Base-by-base conservation (phyloP, 352 stramenopile species). In the Hyaloperonospora brassicae region DNA sequence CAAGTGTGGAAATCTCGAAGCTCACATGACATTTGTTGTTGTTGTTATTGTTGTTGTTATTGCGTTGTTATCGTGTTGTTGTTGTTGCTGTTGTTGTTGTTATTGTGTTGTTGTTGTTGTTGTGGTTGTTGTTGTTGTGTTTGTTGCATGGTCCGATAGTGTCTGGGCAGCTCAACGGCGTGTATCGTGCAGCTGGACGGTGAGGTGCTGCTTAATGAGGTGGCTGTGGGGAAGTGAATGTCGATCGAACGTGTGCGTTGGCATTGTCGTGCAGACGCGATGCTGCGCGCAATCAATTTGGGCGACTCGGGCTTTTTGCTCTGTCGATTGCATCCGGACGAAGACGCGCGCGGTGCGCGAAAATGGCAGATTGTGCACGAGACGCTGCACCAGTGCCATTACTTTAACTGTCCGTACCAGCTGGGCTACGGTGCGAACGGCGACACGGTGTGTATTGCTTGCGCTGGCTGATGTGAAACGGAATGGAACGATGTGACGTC, bases 391-490 rank as follows among this genome's bases (percentile, higher is more conserved):
- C 94, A 97, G 59, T 87, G 80, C 25, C 95, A 98, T 57, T 98
- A 97, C 68, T 98, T 98, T 68, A 97, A 98, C 66, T 98, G 95
- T 60, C 95, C 95, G 0, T 97, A 92, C 54, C 95, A 98, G 57
- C 68, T 98, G 11, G 94, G 87, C 8, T 76, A 73, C 53, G 63
- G 56, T 9, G 72, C 89, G 38, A 96, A 88, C 42, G 89, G 89
- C 23, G 95, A 98, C 68, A 67, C 83, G 67, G 83, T 91, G 41
- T 17, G 76, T 63, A 24, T 3, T 48, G 27, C 10, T 46, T 50
- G 17, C 14, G 5, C 14, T 23, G 14, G 24, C 27, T 34, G 22
- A 42, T 42, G 38, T 34, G 22, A 5, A 44, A 17, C 23, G 39
- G 5, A 25, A 8, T 22, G n/a, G 13, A 44, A 21, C n/a, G 14